Base-by-base conservation (phyloP, 257 asterid species). In the Phtheirospermum japonicum region DNA sequence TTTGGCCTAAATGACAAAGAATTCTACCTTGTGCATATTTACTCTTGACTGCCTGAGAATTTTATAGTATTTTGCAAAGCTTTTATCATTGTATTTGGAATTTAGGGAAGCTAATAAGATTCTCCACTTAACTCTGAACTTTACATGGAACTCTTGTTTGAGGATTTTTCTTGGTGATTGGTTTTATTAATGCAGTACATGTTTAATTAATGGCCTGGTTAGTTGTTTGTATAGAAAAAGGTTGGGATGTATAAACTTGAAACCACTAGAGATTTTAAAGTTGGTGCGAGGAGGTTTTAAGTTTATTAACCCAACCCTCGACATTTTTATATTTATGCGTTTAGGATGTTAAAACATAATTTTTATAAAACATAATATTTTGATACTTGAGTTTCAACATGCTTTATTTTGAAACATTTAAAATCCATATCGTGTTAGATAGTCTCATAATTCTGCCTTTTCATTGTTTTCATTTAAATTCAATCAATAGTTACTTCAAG, bases 1-100 rank as follows among this genome's bases (percentile, higher is more conserved):
- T 68, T 84, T 60, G 76, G 30, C 89, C 76, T 66, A 79, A 45
- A 64, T 58, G 62, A 43, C 76, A 66, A 67, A 62, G 26, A 57
- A 52, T 5, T 40, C 65, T 34, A 28, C 61, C 20, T 54, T 48
- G 57, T 40, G 69, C 62, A 7, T 51, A 17, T 51, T n/a, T 20
- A 8, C 54, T 63, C 9, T 50, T n/a, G 6, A 19, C 18, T 6
- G 5, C 31, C 2, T 5, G n/a, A n/a, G n/a, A 18, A 50, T 4
- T 4, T 65, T 31, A 0, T 19, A 59, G 52, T 50, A 40, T n/a
- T 59, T 71, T 66, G 64, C 30, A 34, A 14, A 53, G 40, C 28
- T 23, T 52, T 37, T 59, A 63, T 68, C 59, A 57, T 33, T 71
- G 71, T 65, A 65, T 57, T 68, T 74, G 73, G 73, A 66, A 50